Evolutionary conservation across 2,329 filamentous ascomycete genomes (phyloP).

Genomic region (Fusarium sp.): DNA sequence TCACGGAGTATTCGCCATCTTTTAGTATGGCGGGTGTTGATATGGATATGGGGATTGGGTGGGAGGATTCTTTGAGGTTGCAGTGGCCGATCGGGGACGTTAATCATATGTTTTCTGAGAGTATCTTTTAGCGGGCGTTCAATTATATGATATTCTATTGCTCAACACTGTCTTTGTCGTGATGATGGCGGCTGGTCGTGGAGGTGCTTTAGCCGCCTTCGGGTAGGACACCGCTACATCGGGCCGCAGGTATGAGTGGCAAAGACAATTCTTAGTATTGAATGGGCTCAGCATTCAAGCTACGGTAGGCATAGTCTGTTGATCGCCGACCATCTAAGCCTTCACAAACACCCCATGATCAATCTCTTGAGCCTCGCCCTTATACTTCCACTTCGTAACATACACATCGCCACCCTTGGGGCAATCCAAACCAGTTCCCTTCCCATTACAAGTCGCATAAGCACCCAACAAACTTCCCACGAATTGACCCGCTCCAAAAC

Average conservation of each 20-base stretch:
- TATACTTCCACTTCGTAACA: constrained; percentile 24
- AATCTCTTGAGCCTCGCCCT: constrained; percentile 19
- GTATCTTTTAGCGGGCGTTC: constrained; percentile 12
- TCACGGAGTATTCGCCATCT: constrained; percentile 18
- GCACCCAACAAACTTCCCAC: constrained; percentile 28
- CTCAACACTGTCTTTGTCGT: neutral
- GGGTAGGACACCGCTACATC: neutral
- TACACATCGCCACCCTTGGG: constrained; percentile 11
- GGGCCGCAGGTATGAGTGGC: neutral
- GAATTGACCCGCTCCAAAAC: constrained; percentile 15
- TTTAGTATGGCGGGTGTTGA: constrained; percentile 12
- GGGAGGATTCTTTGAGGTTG: constrained; percentile 26
- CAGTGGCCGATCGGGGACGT: constrained; percentile 34
- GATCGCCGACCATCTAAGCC: neutral
- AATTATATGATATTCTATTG: neutral
- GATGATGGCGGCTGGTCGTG: neutral
- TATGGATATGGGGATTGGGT: constrained; percentile 29
- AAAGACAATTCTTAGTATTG: neutral
- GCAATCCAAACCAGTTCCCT: constrained; percentile 14
- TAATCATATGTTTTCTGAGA: constrained; percentile 35
- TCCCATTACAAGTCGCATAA: constrained; percentile 33
- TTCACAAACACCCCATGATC: constrained; percentile 8
- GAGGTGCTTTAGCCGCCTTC: neutral
- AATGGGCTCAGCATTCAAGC: neutral
- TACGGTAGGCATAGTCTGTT: rapidly evolving